phyloP scores from a whole-genome alignment of 2,329 filamentous ascomycete genomes.

The Penicillium sp. region DNA sequence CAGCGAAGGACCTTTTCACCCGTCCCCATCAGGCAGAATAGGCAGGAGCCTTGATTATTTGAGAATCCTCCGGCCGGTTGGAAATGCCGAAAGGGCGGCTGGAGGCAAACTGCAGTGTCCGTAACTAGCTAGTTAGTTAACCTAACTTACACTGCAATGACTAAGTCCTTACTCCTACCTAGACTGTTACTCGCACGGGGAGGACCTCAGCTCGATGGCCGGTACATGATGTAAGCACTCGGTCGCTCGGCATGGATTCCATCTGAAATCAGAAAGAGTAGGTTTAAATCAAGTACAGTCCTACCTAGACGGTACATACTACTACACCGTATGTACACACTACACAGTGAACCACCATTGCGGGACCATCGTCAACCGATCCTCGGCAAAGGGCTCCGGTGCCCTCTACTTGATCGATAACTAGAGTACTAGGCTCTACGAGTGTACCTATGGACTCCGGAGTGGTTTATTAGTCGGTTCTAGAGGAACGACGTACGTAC shows the following conservation, averaged over 20 bases:
- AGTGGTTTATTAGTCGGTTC: background rate
- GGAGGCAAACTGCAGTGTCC: background rate
- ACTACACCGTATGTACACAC: no score
- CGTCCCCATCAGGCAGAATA: background rate
- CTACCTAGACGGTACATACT: no score
- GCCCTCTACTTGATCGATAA: background rate
- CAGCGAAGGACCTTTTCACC: background rate
- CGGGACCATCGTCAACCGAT: background rate
- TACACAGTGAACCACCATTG: background rate
- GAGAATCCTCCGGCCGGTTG: background rate
- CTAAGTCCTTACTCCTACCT: no score
- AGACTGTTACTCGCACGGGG: background rate
- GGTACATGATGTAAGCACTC: background rate
- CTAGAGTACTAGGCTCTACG: no score
- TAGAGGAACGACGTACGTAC: no score
- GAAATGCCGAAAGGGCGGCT: background rate
- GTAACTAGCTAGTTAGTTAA: no score
- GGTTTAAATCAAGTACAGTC: background rate
- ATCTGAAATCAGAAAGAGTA: background rate
- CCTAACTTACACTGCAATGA: no score
- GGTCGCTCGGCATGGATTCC: background rate
- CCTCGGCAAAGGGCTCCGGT: background rate
- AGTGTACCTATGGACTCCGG: no score
- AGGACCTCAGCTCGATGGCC: background rate
- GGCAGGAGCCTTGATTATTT: background rate